Percentiles rank a stretch among this genome's conserved stretches.
phyloP scores from a whole-genome alignment of 768 basidiomycete species.

The Lactifluus piperatus region DNA sequence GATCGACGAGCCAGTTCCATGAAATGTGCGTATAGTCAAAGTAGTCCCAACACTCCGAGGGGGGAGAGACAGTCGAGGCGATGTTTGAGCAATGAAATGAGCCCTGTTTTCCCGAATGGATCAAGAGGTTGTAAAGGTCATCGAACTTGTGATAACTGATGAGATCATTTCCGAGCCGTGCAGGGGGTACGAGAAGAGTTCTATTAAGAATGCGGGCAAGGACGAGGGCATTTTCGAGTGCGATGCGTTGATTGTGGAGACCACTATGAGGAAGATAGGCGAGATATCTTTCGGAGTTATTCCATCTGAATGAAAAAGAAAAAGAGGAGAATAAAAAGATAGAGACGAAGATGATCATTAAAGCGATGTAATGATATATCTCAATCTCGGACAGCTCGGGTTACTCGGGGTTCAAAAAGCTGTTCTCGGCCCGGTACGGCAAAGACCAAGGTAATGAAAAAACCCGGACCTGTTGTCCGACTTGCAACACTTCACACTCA shows the following conservation, averaged over 20 bases:
- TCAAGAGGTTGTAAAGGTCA: conserved; percentile 34
- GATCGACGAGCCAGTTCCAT: conserved; percentile 64
- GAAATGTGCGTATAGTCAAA: conserved; percentile 52
- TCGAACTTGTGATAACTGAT: conserved; percentile 51
- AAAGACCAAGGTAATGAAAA: too few species aligned
- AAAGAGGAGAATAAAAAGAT: too few species aligned
- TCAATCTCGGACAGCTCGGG: too few species aligned
- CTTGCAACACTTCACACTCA: too few species aligned
- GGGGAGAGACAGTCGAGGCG: conserved; percentile 28
- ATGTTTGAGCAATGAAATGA: conserved; percentile 41
- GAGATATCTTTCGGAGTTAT: conserved; percentile 40
- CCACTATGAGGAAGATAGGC: conserved; percentile 79
- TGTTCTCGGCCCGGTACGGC: too few species aligned
- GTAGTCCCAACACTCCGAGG: conserved; percentile 52
- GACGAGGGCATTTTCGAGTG: conserved; percentile 77
- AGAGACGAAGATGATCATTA: too few species aligned
- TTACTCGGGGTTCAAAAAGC: too few species aligned
- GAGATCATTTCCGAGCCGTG: conserved; percentile 53
- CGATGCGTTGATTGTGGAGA: conserved; percentile 81
- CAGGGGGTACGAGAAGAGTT: conserved; percentile 71
- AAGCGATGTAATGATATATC: too few species aligned
- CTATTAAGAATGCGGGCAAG: conserved; percentile 62
- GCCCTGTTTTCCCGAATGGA: conserved; percentile 39
- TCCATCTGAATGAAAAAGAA: too few species aligned
- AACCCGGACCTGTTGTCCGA: too few species aligned